These are phyloP conservation scores for Arthrinium puccinioides DNA, from an alignment of 2,329 filamentous ascomycete species.

Conservation along the genomic window DNA sequence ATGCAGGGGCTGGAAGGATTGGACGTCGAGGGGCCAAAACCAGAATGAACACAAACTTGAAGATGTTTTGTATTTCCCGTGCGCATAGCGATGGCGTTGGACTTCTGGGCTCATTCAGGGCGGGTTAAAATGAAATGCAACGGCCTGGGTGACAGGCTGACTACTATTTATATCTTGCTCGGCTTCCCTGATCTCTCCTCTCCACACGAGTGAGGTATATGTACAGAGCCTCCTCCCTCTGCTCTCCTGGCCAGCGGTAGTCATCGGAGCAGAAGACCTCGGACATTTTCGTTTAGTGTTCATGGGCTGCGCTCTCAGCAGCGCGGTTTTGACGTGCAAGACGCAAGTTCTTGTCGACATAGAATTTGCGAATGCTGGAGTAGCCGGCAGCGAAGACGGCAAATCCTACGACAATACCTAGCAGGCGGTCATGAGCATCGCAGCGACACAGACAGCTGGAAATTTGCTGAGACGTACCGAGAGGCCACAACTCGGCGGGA, in stretches of 20 bases:
- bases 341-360: conserved; percentile 87
- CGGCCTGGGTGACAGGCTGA: conserved; percentile 1
- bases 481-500: conserved; percentile 87
- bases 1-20: conserved; percentile 94
- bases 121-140: conserved; percentile 9
- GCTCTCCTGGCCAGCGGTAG: no score
- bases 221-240: conserved; percentile 1
- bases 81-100: conserved; percentile 25
- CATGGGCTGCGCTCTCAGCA: conserved; percentile 26
- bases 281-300: conserved; percentile 27
- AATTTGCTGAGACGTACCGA: conserved; percentile 57
- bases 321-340: conserved; percentile 63
- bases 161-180: conserved; percentile 1
- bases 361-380: conserved; percentile 75
- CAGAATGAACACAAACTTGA: conserved; percentile 41
- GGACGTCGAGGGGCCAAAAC: conserved; percentile 88
- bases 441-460: background rate
- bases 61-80: conserved; percentile 2
- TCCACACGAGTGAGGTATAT: conserved; percentile 1
- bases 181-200: background rate
- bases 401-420: conserved; percentile 82
- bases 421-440: conserved; percentile 16
- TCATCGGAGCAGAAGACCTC: no score
- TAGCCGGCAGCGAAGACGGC: conserved; percentile 76
- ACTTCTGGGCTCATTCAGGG: conserved; percentile 9